Evolutionary conservation across 2,329 filamentous ascomycete genomes (phyloP), one percentile per base, ranked within the genome.

Genomic region (Aspergillus versicolor): DNA sequence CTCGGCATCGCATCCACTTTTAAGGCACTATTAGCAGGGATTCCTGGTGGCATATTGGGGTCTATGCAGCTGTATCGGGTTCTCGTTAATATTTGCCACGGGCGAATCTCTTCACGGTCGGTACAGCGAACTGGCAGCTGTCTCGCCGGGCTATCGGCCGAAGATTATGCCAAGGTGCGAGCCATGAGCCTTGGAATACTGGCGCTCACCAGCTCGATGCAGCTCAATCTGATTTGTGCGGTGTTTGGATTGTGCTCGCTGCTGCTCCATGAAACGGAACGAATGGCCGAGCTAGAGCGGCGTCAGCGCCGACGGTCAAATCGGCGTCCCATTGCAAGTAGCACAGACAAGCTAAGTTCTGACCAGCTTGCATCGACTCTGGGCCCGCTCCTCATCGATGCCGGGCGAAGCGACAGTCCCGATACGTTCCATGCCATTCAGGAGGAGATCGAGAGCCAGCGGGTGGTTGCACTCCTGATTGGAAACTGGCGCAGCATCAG

Each of bases 11-110:
- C 65, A 13, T 71, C 69, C 57, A 65, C 70, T 3, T 70, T 77
- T 52, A 72, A 70, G 50, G 63, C 67, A 19, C 60, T 77, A 6
- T 55, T 77, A 22, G 66, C 63, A 21, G 74, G 74, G 24, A 61
- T 77, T 27, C 74, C 74, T 1, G 71, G 66, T 4, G 75, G 75
- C 8, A 70, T 77, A 43, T 61, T 77, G 27, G 74, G 75, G 9
- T 75, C 74, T 30, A 52, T 52, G 34, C 63, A 63, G 27, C 65
- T 77, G 9, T 76, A 72, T 54, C 59, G 62, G 9, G 59, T 64
- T 12, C 57, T 77, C 32, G 61, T 66, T 11, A 52, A 59, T 21
- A 73, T 77, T n/a, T 67, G 63, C 42, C 56, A 65, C 17, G 63
- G 65, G 9, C 58, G 61, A 5, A 60, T 67, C 27, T 58, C 61